Percentiles rank a stretch among this genome's conserved stretches.
phyloP scores from a whole-genome alignment of 192 early-diverging fungal species.

The Cetraspora pellucida region DNA sequence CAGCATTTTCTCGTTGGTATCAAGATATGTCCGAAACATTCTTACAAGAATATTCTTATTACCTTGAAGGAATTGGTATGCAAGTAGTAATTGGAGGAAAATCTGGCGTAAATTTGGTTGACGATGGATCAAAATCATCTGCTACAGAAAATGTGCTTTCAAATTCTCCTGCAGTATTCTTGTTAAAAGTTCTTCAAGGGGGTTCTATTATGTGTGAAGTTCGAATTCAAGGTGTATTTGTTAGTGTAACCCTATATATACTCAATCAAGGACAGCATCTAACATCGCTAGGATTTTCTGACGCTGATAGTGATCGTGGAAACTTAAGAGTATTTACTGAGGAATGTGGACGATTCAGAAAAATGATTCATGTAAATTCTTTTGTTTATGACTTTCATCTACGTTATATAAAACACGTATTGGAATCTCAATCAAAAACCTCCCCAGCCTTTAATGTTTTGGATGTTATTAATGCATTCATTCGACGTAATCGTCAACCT shows the following conservation, averaged over 20 bases:
- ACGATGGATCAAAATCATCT: constrained; percentile 39
- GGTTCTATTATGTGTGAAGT: constrained; percentile 66
- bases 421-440: constrained; percentile 41
- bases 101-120: constrained; percentile 42
- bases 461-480: constrained; percentile 51
- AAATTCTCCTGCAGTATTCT: constrained; percentile 50
- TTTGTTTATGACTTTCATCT: constrained; percentile 66
- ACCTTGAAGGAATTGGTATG: constrained; percentile 63
- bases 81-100: constrained; percentile 57
- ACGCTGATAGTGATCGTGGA: constrained; percentile 45
- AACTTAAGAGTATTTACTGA: constrained; percentile 56
- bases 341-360: constrained; percentile 61
- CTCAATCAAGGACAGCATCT: constrained; percentile 53
- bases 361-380: constrained; percentile 61
- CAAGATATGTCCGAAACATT: constrained; percentile 48
- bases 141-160: constrained; percentile 46
- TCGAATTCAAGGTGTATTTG: constrained; percentile 56
- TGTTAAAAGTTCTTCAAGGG: constrained; percentile 56
- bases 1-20: constrained; percentile 46
- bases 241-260: constrained; percentile 60
- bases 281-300: constrained; percentile 42
- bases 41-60: constrained; percentile 58
- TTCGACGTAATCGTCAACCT: constrained; percentile 48
- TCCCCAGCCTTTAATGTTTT: constrained; percentile 51
- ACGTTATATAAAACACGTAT: constrained; percentile 50